Conservation (phyloP, 1,139 yeast genomes). For the Geotrichum klebahnii region DNA sequence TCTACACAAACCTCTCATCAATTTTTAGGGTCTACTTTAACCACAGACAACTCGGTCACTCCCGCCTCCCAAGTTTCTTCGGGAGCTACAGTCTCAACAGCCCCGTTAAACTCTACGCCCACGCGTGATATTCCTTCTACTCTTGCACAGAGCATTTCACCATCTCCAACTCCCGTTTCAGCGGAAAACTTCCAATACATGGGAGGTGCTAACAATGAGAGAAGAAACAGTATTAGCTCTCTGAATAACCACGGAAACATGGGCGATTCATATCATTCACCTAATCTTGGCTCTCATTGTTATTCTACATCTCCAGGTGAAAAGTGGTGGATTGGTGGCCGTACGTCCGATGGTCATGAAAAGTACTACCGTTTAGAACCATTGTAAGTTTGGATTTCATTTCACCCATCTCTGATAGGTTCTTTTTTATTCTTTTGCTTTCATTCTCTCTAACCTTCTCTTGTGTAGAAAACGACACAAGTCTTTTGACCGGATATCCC, state of each 20-base stretch:
- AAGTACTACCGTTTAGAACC: conserved; percentile 34
- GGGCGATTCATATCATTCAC: conserved; percentile 8
- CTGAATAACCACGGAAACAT: conserved; percentile 7
- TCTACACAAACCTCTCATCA: neutral
- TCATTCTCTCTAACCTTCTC: neutral
- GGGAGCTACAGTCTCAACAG: conserved; percentile 3
- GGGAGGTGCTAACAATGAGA: conserved; percentile 16
- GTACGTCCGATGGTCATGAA: conserved; percentile 35
- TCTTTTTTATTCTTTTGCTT: neutral
- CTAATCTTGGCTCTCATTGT: conserved; percentile 6
- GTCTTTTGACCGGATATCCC: conserved; percentile 33
- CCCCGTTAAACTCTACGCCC: conserved; percentile 7
- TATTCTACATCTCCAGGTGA: conserved; percentile 24
- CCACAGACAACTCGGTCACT: neutral
- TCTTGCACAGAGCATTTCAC: neutral
- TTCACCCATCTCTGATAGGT: neutral
- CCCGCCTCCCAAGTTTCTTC: neutral
- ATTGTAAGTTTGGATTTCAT: conserved; percentile 18
- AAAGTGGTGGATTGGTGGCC: conserved; percentile 38
- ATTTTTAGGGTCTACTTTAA: neutral
- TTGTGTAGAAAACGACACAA: conserved; percentile 24
- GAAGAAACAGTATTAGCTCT: conserved; percentile 25
- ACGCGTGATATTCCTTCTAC: neutral
- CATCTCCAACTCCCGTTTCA: conserved; percentile 8
- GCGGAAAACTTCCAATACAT: conserved; percentile 8